These are phyloP conservation scores for Solanum hybrid DNA, from an alignment of 305 asterid species.

Conservation along the genomic window DNA sequence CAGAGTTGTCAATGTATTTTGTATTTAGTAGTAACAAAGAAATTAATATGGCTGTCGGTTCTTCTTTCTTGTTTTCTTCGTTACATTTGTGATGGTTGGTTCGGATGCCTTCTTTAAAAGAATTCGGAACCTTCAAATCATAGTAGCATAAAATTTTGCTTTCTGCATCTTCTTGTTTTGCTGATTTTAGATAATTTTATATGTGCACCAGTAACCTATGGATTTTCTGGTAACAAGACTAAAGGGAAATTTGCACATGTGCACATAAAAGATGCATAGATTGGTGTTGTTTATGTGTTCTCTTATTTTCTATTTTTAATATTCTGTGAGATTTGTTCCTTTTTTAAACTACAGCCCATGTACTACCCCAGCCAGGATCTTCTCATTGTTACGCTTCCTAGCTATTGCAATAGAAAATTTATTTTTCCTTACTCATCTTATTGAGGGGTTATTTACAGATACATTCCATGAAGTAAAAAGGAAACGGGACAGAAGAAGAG, in stretches of 20 bases:
- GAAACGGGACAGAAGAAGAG: slow-evolving; percentile 72
- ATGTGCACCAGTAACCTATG: not conserved
- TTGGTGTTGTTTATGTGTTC: not conserved
- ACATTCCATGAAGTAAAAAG: slow-evolving; percentile 87
- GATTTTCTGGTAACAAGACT: not conserved
- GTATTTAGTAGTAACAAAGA: not conserved
- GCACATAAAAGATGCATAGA: not conserved
- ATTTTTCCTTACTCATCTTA: not conserved
- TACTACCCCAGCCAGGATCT: not conserved
- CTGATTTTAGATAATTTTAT: not conserved
- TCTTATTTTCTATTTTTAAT: not conserved
- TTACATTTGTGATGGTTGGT: not conserved
- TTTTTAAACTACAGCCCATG: not conserved
- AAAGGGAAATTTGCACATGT: not conserved
- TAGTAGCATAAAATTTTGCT: not conserved
- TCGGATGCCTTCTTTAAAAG: not conserved
- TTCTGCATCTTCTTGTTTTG: not conserved
- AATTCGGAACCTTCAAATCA: not conserved
- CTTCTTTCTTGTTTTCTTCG: not conserved
- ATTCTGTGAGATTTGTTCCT: not conserved
- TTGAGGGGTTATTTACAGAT: slow-evolving; percentile 39
- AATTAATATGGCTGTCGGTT: not conserved
- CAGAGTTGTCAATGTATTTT: not conserved
- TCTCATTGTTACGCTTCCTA: not conserved
- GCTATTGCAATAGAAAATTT: not conserved